These are phyloP conservation scores for Cordyceps cicadae DNA, from an alignment of 2,329 filamentous ascomycete genomes.

Conservation along the genomic window DNA sequence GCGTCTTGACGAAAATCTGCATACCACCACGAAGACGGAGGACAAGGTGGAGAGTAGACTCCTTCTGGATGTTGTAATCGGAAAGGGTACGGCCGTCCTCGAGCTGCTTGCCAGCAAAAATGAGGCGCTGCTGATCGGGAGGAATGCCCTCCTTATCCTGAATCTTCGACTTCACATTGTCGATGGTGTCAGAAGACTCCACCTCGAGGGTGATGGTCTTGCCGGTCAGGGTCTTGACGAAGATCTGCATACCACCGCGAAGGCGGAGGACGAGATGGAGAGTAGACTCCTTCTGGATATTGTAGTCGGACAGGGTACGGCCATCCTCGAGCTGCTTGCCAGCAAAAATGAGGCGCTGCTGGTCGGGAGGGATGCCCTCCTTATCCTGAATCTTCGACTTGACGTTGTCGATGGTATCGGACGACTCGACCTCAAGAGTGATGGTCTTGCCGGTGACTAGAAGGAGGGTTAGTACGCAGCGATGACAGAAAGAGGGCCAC, in stretches of 20 bases:
- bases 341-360: constrained; percentile 92
- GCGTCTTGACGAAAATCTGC: constrained; percentile 82
- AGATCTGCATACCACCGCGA: constrained; percentile 58
- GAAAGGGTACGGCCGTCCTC: constrained; percentile 85
- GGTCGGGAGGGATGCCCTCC: constrained; percentile 70
- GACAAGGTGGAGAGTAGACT: constrained; percentile 76
- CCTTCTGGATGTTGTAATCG: constrained; percentile 96
- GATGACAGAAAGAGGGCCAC: neutral
- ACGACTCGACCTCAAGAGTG: constrained; percentile 18
- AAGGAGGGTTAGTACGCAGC: constrained; percentile 16
- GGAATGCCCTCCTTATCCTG: constrained; percentile 97
- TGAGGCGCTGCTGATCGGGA: constrained; percentile 88
- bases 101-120: constrained; percentile 92
- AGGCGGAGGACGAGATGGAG: constrained; percentile 70
- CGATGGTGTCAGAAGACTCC: constrained; percentile 82
- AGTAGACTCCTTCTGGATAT: constrained; percentile 57
- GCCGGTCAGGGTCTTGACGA: constrained; percentile 80
- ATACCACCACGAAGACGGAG: constrained; percentile 84
- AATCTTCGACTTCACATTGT: constrained; percentile 96
- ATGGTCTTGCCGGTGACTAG: constrained; percentile 60
- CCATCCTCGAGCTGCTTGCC: constrained; percentile 97
- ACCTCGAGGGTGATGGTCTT: constrained; percentile 93
- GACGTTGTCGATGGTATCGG: constrained; percentile 5
- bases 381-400: constrained; percentile 2
- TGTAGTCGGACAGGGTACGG: constrained; percentile 47